Evolutionary conservation across 441 rosid genomes (phyloP), one percentile per base, ranked within the genome.

Genomic region (Erysimum pusillum): DNA sequence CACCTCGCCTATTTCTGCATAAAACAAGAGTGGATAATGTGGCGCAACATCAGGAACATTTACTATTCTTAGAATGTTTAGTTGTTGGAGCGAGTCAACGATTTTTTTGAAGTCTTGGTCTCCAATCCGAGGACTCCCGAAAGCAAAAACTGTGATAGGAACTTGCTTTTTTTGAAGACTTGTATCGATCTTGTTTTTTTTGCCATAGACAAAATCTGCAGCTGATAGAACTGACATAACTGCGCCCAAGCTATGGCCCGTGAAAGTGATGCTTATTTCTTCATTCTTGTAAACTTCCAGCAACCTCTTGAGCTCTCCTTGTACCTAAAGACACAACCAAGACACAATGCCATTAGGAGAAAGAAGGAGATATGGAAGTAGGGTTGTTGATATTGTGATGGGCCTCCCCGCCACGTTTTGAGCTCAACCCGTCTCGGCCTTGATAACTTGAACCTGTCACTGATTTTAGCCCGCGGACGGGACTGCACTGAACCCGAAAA

Each of bases 201-300:
- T 51, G 14, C 48, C 68, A 7, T 63, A 61, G 20, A 78, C 78
- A 46, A 87, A 51, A 59, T 83, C 88, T 5, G 81, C 69, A 8
- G 88, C 85, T 10, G 70, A 58, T 10, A 87, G 76, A 39, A 69
- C 66, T 13, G 80, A 81, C 38, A 83, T 59, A 0, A 86, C 77
- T 8, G 68, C 90, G 2, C 90, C 88, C 70, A 85, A 66, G 83
- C 87, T 85, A 79, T 85, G 90, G 15, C 88, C 86, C 0, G 83
- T 39, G 48, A 81, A 13, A 5, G 87, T 85, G 63, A 82, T 83
- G 75, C 87, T 85, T 61, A 82, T 20, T 60, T 82, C 85, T 64
- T 85, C 88, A 7, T 81, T 76, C 79, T 85, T 80, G 69, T 74
- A 85, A 46, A 68, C 18, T 14, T 81, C 79, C 15, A 87, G 22